Evolutionary conservation across 2,329 filamentous ascomycete species (phyloP), one percentile per base, ranked within the genome.

Genomic region (Cordyceps sp.): DNA sequence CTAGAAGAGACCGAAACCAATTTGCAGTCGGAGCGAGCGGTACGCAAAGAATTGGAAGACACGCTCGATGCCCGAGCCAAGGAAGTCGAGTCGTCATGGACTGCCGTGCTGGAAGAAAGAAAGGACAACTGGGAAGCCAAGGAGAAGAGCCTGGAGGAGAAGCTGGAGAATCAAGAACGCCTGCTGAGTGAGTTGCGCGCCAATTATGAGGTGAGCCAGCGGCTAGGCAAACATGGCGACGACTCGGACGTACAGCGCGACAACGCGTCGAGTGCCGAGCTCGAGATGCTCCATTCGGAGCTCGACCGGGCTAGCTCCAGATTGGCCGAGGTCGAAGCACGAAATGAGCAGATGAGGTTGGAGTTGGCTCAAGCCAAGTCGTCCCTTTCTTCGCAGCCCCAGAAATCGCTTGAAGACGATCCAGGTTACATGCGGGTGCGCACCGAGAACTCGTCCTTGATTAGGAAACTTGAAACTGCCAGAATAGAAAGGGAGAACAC

Each of bases 101-200:
- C 73, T 10, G 85, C 83, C 17, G 86, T 94, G 5, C 54, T 98
- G 31, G 76, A 81, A 35, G 90, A 98, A 62, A 94, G 93, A 58
- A 79, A 83, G 45, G 84, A 88, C 52, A 98, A 98, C 49, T 98
- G 90, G 90, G 76, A 80, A 33, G 77, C 88, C 8, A 94, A 93
- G 50, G 90, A 98, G 59, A 82, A 81, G 58, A 75, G 72, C 19
- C 57, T 94, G 37, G 85, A 93, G 47, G 88, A 96, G 45, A 96
- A 94, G 57, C 66, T 93, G 4, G 88, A 94, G 53, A 92, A 79
- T 44, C 88, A 98, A 50, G 90, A 98, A 30, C 75, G 85, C 6
- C 58, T 98, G 25, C 58, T 98, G 43, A 93, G 81, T 48, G 92
- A 98, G 53, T 74, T 96, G 49, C 96, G 94, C 57, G 90, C 90